A percentile compares a stretch with the other conserved stretches of the same genome.
These are phyloP conservation scores for Lecanoromycetidae sp. DNA, from an alignment of 2,329 filamentous ascomycete species.

Conservation along the genomic window DNA sequence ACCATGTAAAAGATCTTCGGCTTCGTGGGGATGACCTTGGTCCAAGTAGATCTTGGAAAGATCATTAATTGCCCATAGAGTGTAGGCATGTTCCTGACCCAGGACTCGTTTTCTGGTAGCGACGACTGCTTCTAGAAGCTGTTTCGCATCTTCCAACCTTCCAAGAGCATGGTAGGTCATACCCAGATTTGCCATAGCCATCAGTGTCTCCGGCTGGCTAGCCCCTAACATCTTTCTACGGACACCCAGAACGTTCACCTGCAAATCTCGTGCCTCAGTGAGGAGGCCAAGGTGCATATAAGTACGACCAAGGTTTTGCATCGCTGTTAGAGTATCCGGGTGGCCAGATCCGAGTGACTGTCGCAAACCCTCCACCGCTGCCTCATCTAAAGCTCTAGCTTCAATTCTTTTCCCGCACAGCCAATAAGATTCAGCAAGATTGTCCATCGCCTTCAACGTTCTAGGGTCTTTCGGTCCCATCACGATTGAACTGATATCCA, in stretches of 20 bases:
- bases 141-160: constrained; percentile 16
- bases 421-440: constrained; percentile 20
- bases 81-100: constrained; percentile 27
- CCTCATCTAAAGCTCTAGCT: constrained; percentile 9
- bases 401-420: constrained; percentile 17
- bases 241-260: constrained; percentile 18
- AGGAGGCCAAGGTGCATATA: constrained; percentile 13
- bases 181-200: constrained; percentile 19
- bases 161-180: constrained; percentile 16
- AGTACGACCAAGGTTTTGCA: constrained; percentile 19
- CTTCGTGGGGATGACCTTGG: constrained; percentile 21
- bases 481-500: constrained; percentile 7
- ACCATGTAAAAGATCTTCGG: constrained; percentile 19
- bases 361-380: constrained; percentile 13
- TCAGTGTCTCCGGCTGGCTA: constrained; percentile 23
- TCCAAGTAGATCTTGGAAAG: constrained; percentile 24
- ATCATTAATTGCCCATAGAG: constrained; percentile 25
- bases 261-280: constrained; percentile 15
- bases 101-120: constrained; percentile 19
- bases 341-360: constrained; percentile 19
- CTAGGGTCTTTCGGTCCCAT: neutral
- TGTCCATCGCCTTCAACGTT: constrained; percentile 17
- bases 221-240: constrained; percentile 20
- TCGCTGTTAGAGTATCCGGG: constrained; percentile 22
- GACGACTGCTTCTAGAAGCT: constrained; percentile 18